Base-by-base conservation (phyloP, 1,284 basidiomycete genomes). In the Crepidotus sp. region DNA sequence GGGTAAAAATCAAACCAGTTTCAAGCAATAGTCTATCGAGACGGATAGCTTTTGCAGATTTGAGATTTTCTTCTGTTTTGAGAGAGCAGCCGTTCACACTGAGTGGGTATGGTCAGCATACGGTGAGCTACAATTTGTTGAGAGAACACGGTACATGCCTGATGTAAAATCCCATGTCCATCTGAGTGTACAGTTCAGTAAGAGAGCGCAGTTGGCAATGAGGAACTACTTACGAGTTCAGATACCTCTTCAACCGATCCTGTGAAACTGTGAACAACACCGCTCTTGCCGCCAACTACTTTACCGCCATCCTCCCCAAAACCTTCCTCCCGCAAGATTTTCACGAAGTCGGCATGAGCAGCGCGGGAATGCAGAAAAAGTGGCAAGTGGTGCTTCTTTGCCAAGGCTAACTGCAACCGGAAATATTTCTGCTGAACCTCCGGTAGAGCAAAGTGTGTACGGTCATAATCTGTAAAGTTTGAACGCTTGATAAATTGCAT, bases 211-310 rank as follows among this genome's bases (percentile, higher is more conserved):
- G 10, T n/a, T 2, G 30, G 14, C 17, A 9, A 24, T 4, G 3
- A 14, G n/a, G n/a, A 14, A 14, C 13, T 9, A 63, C 79, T 56
- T 51, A 92, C 77, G 44, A 89, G 64, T 57, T 94, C 85, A 6
- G 65, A 57, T 36, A 77, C 77, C 60, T 94, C 88, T 18, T 73
- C 70, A 1, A 59, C 52, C 0, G 74, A 77, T 0, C 90, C 91
- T 0, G 89, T 92, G 62, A 92, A 92, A 54, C 83, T 87, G 62
- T 94, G 92, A 6, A 91, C 88, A 6, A 93, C 88, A 0, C 85
- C 88, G 8, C 84, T 76, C 33, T 68, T 71, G 3, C 67, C 79
- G 29, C 80, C 80, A 21, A 70, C 63, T 13, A 58, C 63, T 29
- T 55, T 61, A 1, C 80, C 80, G 15, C 79, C 76, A 44, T 80